A percentile compares a stretch with the other conserved stretches of the same genome.
phyloP scores from a whole-genome alignment of 352 stramenopile genomes.

The Pythium grandisporangium region DNA sequence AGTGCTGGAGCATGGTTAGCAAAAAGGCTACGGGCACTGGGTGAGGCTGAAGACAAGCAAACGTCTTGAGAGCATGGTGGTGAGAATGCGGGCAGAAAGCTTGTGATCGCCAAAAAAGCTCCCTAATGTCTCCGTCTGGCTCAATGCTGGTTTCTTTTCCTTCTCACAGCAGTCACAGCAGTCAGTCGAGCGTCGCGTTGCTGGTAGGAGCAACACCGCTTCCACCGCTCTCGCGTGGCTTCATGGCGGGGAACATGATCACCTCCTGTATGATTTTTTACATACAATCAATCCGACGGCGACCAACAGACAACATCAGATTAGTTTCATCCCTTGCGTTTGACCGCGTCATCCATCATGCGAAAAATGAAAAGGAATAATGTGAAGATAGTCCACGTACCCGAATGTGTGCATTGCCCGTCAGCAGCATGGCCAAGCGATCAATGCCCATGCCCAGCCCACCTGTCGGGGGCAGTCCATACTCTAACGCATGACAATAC shows the following conservation, averaged over 20 bases:
- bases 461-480: constrained; percentile 94
- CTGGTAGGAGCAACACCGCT: too few species aligned
- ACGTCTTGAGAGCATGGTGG: too few species aligned
- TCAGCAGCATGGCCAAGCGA: constrained; percentile 98
- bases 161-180: too few species aligned
- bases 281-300: neutral
- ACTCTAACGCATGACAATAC: constrained; percentile 97
- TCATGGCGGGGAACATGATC: constrained; percentile 99
- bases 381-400: constrained; percentile 29
- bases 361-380: too few species aligned
- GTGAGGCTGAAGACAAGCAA: too few species aligned
- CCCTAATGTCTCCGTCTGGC: too few species aligned
- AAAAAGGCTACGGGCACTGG: too few species aligned
- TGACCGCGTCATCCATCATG: neutral
- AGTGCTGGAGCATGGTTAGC: too few species aligned
- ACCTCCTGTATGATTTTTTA: constrained; percentile 86
- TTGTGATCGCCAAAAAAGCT: too few species aligned
- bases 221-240: constrained; percentile 61
- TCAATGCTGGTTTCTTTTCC: too few species aligned
- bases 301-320: neutral
- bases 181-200: too few species aligned
- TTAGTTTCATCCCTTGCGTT: neutral
- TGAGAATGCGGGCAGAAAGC: too few species aligned
- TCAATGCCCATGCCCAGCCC: constrained; percentile 98
- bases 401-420: constrained; percentile 96